phyloP scores from a whole-genome alignment of 2,329 filamentous ascomycete species.

The Paracorniculantispora psalliotae region DNA sequence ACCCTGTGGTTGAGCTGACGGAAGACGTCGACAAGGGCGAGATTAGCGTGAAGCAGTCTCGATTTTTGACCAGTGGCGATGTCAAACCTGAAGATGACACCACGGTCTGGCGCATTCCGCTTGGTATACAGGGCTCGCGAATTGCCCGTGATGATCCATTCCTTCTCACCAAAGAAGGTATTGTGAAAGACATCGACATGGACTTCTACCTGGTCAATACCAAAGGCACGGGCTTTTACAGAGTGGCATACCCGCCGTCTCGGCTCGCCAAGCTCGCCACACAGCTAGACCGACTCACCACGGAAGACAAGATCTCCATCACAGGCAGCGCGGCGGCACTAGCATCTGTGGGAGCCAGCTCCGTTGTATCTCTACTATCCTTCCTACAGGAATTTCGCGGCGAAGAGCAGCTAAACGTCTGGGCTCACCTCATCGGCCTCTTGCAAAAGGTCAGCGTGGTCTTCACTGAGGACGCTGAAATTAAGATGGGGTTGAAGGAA shows the following conservation, averaged over 20 bases:
- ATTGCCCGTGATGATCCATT: slow-evolving; percentile 53
- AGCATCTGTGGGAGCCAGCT: slow-evolving; percentile 79
- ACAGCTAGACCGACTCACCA: slow-evolving; percentile 68
- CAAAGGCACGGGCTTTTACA: slow-evolving; percentile 81
- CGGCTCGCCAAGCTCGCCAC: slow-evolving; percentile 75
- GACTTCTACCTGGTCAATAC: slow-evolving; percentile 93
- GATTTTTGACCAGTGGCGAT: slow-evolving; percentile 89
- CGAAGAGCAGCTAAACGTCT: slow-evolving; percentile 82
- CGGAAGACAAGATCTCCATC: slow-evolving; percentile 88
- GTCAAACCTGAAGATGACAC: slow-evolving; percentile 84
- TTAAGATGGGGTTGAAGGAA: slow-evolving; percentile 67
- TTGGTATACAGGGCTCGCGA: slow-evolving; percentile 58
- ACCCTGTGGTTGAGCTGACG: slow-evolving; percentile 79
- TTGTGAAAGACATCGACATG: slow-evolving; percentile 66
- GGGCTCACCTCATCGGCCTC: slow-evolving; percentile 76
- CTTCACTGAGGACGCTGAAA: slow-evolving; percentile 69
- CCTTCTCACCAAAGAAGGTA: slow-evolving; percentile 71
- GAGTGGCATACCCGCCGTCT: slow-evolving; percentile 82
- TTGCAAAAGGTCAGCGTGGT: slow-evolving; percentile 72
- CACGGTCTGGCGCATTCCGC: slow-evolving; percentile 92
- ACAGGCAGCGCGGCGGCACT: slow-evolving; percentile 85
- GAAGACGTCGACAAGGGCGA: slow-evolving; percentile 67
- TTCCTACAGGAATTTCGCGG: slow-evolving; percentile 79
- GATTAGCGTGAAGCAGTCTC: slow-evolving; percentile 75
- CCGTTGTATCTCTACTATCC: slow-evolving; percentile 73